phyloP scores from a whole-genome alignment of 345 rosid genomes.

The Salix koriyanagi region DNA sequence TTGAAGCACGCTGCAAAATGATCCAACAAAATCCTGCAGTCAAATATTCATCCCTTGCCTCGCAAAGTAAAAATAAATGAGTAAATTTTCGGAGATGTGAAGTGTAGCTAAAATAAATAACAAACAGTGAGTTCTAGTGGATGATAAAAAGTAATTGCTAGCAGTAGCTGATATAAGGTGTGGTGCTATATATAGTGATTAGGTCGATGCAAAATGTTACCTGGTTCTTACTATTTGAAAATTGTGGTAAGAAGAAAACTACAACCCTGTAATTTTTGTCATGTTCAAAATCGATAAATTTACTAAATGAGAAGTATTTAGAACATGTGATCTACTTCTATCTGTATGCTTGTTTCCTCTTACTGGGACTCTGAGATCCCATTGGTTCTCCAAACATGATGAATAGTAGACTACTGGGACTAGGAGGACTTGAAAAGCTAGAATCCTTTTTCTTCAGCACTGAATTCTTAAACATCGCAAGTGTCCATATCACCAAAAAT shows the following conservation, averaged over 20 bases:
- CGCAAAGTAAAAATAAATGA: not conserved
- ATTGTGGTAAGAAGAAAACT: not conserved
- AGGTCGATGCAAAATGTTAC: not conserved
- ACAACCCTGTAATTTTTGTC: not conserved
- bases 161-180: not conserved
- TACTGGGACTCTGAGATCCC: not conserved
- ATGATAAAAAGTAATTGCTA: not conserved
- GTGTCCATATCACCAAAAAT: not conserved
- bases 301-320: too few relatives aligned
- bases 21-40: not conserved
- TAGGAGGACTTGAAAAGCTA: too few relatives aligned
- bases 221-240: not conserved
- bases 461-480: not conserved
- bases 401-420: too few relatives aligned
- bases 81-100: not conserved
- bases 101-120: not conserved
- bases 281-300: not conserved
- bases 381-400: too few relatives aligned
- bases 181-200: not conserved
- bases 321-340: not conserved
- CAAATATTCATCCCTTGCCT: not conserved
- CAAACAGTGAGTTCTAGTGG: not conserved
- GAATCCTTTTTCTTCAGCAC: too few relatives aligned
- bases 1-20: slow-evolving; percentile 72
- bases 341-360: not conserved